phyloP scores from a whole-genome alignment of 768 basidiomycete species.

The Nidula microcarpa region DNA sequence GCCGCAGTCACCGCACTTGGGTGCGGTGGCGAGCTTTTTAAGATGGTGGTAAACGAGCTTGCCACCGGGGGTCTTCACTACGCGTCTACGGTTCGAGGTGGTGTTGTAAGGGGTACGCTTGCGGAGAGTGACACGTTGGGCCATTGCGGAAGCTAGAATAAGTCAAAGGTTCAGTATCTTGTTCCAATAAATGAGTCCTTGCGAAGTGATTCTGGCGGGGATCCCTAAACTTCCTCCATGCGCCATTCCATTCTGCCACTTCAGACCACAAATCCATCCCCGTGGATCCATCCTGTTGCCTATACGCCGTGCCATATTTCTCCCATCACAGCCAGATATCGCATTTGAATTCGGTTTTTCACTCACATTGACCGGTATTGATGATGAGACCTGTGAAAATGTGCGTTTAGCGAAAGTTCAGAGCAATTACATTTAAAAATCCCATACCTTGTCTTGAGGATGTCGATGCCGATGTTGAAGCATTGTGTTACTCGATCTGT shows the following conservation, averaged over 20 bases:
- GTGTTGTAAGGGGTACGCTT: slow-evolving; percentile 99
- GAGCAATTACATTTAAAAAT: slow-evolving; percentile 2
- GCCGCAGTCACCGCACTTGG: slow-evolving; percentile 99
- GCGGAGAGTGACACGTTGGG: slow-evolving; percentile 99
- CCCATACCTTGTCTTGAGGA: slow-evolving; percentile 63
- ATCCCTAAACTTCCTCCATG: too few species aligned
- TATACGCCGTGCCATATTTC: too few species aligned
- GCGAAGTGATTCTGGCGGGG: not conserved
- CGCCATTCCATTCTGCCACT: too few species aligned
- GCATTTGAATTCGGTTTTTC: not conserved
- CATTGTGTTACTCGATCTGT: slow-evolving; percentile 20
- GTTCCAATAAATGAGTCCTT: not conserved
- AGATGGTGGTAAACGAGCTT: slow-evolving; percentile 97
- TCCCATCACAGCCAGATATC: too few species aligned
- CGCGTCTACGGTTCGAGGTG: slow-evolving; percentile 89
- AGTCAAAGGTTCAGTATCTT: slow-evolving; percentile 1
- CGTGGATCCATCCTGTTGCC: too few species aligned
- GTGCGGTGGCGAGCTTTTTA: slow-evolving; percentile 88
- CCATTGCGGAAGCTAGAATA: slow-evolving; percentile 55
- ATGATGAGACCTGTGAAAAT: not conserved
- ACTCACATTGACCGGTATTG: slow-evolving; percentile 33
- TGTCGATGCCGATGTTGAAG: slow-evolving; percentile 50
- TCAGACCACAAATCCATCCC: too few species aligned
- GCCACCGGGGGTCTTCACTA: slow-evolving; percentile 98
- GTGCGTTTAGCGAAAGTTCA: not conserved